Percentiles rank a stretch among this genome's conserved stretches.
These are phyloP conservation scores for Durusdinium trenchii DNA, from an alignment of 73 alveolate genomes.

Conservation along the genomic window DNA sequence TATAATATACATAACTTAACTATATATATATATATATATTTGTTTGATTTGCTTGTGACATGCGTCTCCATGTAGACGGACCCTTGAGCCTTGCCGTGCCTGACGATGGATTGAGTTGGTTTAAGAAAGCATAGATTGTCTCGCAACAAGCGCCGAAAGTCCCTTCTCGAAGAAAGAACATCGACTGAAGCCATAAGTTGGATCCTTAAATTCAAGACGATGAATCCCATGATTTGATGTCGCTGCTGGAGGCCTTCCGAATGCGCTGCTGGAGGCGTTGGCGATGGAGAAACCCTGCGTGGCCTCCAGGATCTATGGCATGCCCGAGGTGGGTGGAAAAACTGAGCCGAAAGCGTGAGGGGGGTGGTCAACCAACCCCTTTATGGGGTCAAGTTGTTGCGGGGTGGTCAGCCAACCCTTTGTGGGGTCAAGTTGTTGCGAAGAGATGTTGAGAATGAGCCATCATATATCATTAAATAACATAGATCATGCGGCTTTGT, in stretches of 20 bases:
- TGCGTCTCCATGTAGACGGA: too few relatives aligned
- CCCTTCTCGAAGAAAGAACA: too few relatives aligned
- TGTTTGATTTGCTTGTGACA: too few relatives aligned
- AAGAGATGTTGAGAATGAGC: not conserved
- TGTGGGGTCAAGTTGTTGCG: not conserved
- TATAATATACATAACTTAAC: too few relatives aligned
- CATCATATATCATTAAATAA: not conserved
- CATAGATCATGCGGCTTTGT: too few relatives aligned
- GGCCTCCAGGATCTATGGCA: constrained; percentile 25
- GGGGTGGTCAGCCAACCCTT: not conserved
- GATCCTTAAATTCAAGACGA: not conserved
- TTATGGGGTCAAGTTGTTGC: not conserved
- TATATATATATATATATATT: too few relatives aligned
- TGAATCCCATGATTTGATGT: not conserved
- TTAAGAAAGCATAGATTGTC: too few relatives aligned
- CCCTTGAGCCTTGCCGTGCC: too few relatives aligned
- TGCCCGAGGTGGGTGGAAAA: too few relatives aligned
- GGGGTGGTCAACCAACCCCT: not conserved
- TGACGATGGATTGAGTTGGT: too few relatives aligned
- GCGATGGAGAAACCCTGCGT: constrained; percentile 59
- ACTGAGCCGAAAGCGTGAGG: too few relatives aligned
- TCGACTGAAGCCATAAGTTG: not conserved
- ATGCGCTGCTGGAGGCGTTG: constrained; percentile 44
- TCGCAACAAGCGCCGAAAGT: too few relatives aligned
- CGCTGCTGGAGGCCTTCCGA: constrained; percentile 9